Conservation (phyloP, 768 basidiomycete genomes). For the Phlebiopsis flavidoalba region DNA sequence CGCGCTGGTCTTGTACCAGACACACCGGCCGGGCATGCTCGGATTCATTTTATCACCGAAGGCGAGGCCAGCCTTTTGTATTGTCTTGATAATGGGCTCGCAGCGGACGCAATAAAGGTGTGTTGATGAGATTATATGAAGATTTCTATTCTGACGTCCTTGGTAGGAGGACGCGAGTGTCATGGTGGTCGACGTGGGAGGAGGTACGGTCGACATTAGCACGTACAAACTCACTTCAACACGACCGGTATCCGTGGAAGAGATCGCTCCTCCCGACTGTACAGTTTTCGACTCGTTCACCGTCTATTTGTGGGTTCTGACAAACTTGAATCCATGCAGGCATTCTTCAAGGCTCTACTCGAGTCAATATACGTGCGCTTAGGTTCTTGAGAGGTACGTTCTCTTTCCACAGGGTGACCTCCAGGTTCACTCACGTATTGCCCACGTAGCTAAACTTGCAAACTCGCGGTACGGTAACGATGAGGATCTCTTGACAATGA, state of each 20-base stretch:
- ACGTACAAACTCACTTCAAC: slow-evolving; percentile 22
- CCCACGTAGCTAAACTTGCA: not conserved
- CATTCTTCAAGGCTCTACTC: slow-evolving; percentile 35
- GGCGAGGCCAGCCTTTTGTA: slow-evolving; percentile 60
- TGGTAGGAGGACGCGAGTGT: slow-evolving; percentile 27
- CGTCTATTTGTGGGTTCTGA: not conserved
- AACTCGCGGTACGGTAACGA: slow-evolving; percentile 3
- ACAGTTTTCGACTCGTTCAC: slow-evolving; percentile 3
- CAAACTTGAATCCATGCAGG: slow-evolving; percentile 21
- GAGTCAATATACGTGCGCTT: slow-evolving; percentile 32
- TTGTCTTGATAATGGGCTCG: slow-evolving; percentile 38
- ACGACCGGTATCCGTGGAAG: slow-evolving; percentile 23
- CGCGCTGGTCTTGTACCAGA: slow-evolving; percentile 46
- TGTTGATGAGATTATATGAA: not conserved
- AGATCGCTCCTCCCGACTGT: slow-evolving; percentile 33
- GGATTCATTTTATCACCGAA: slow-evolving; percentile 53
- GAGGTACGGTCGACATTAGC: slow-evolving; percentile 39
- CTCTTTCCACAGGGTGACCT: too few relatives aligned
- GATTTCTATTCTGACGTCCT: not conserved
- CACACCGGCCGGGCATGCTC: slow-evolving; percentile 31
- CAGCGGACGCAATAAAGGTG: not conserved
- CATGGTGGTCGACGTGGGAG: slow-evolving; percentile 48
- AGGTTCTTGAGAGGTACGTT: slow-evolving; percentile 25
- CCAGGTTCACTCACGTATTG: too few relatives aligned
- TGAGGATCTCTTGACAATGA: slow-evolving; percentile 30